These are phyloP conservation scores for Rhexocercosporidium sp. DNA, from an alignment of 2,329 filamentous ascomycete genomes.

Conservation along the genomic window DNA sequence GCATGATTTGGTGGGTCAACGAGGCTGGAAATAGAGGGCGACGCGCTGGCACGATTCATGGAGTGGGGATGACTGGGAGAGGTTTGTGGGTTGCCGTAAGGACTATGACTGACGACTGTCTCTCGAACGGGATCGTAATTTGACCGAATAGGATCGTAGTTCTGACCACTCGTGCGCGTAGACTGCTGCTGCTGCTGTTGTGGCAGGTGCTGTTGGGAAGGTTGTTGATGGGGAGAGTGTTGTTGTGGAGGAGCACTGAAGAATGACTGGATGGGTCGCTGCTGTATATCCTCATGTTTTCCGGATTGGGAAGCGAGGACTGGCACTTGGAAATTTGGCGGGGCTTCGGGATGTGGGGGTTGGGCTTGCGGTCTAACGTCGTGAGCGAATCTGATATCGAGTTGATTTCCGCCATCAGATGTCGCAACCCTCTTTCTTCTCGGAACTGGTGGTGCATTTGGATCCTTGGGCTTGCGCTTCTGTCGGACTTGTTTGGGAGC, in stretches of 20 bases:
- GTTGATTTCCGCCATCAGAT: conserved; percentile 41
- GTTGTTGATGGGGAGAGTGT: background rate
- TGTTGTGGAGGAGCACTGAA: conserved; percentile 34
- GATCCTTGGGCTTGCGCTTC: conserved; percentile 62
- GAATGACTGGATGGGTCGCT: conserved; percentile 39
- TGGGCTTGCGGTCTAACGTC: conserved; percentile 30
- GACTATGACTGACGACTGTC: conserved; percentile 55
- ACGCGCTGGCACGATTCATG: conserved; percentile 78
- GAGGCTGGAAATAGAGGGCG: conserved; percentile 88
- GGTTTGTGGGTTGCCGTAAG: conserved; percentile 52
- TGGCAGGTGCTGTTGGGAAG: background rate
- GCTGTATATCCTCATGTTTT: conserved; percentile 47
- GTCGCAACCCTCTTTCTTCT: conserved; percentile 58
- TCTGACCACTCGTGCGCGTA: conserved; percentile 73
- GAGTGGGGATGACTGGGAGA: conserved; percentile 50
- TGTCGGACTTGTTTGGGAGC: conserved; percentile 51
- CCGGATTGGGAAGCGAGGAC: conserved; percentile 40
- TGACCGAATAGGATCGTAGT: conserved; percentile 89
- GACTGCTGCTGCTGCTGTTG: conserved; percentile 36
- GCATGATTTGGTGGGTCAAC: conserved; percentile 69
- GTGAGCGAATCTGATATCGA: conserved; percentile 29
- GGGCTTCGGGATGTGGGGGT: conserved; percentile 19
- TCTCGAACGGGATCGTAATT: conserved; percentile 69
- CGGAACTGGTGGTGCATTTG: conserved; percentile 59
- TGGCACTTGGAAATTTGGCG: conserved; percentile 26